Evolutionary conservation across 495 filamentous ascomycete species (phyloP).

Genomic region (Penicillium crystallinum): DNA sequence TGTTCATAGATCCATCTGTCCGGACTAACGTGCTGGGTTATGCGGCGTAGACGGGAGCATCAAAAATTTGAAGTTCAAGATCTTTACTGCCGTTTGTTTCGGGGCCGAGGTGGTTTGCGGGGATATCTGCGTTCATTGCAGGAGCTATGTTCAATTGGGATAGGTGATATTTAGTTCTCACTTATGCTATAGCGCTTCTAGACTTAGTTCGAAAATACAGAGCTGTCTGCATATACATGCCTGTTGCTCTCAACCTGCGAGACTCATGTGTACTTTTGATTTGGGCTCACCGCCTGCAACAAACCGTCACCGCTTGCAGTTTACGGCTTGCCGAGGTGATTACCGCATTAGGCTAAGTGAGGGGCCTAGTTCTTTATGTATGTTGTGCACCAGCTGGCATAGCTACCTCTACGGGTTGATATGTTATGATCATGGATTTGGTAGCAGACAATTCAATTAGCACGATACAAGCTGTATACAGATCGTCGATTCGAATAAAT

Average conservation of each 20-base stretch:
- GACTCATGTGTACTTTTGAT: not conserved
- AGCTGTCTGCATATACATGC: no score
- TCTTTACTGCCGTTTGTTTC: slow-evolving; percentile 5
- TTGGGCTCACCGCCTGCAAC: slow-evolving; percentile 11
- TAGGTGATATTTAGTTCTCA: no score
- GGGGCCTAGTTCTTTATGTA: not conserved
- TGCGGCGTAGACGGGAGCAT: slow-evolving; percentile 42
- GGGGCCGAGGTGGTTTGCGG: slow-evolving; percentile 7
- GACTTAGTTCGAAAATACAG: no score
- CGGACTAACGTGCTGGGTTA: slow-evolving; percentile 33
- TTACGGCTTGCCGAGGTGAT: slow-evolving; percentile 12
- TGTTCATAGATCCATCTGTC: slow-evolving; percentile 20
- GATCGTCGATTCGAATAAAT: slow-evolving; percentile 8
- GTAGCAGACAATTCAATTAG: slow-evolving; percentile 8
- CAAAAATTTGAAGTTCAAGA: slow-evolving; percentile 16
- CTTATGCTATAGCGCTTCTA: no score
- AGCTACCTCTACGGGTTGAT: not conserved
- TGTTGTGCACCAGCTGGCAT: no score
- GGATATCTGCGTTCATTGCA: not conserved
- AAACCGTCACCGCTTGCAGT: not conserved
- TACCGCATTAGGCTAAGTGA: slow-evolving; percentile 17
- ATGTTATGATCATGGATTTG: not conserved
- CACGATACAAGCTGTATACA: slow-evolving; percentile 9
- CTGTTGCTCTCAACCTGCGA: not conserved
- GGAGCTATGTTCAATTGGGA: no score